Evolutionary conservation across 2,329 filamentous ascomycete genomes (phyloP), one percentile per base, ranked within the genome.

Genomic region (Sporothrix variecibatus): DNA sequence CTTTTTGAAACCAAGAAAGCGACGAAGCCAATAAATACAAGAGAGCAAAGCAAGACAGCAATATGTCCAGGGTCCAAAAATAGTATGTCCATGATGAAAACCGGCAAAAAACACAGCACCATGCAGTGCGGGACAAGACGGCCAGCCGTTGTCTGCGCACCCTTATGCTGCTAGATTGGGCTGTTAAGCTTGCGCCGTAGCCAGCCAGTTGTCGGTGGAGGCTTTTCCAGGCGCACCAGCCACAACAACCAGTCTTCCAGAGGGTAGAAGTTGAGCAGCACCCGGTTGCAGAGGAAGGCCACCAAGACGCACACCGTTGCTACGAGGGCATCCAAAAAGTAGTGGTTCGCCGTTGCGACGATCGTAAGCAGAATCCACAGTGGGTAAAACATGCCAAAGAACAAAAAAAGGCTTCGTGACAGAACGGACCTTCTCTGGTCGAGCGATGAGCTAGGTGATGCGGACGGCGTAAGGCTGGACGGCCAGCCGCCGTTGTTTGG

Each of bases 281-380:
- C 79, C 20, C 84, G 81, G 77, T 87, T 87, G 75, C 82, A 83
- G 72, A 82, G 76, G 87, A 89, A 93, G 0, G 89, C 89, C 11
- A 91, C 76, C 0, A 84, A 83, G 65, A 90, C 91, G 2, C 93
- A 89, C 23, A 87, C 77, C 0, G 87, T 86, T 0, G 91, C 90
- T 1, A 89, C 91, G 26, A 91, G 84, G 0, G 91, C 90, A 80
- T 93, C 91, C 4, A 93, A 84, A 65, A 92, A 86, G 79, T 92
- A 87, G 77, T 86, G 89, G 77, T 91, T 91, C 46, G 88, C 89
- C 0, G 89, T 91, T 20, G 88, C 86, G 38, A 91, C 86, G 75
- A 91, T 91, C 40, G 86, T 86, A 0, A 86, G 82, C 68, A 90
- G 78, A 71, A 90, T 87, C 78, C 87, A 85, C 5, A 80, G 77